Base-by-base conservation (phyloP, 441 rosid genomes). In the Theobroma grandiflorum region DNA sequence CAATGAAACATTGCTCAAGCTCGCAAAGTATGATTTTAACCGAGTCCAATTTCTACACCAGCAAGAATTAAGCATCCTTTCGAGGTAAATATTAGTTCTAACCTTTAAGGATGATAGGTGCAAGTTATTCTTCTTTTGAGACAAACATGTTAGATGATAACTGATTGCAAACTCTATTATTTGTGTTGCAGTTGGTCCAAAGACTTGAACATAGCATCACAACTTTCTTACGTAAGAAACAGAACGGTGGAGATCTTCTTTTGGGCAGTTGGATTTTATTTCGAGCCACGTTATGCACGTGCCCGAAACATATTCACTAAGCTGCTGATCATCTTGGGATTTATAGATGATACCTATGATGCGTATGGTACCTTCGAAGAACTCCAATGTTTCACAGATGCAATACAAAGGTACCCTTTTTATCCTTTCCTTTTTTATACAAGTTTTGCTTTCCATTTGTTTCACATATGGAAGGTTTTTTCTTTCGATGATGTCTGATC, bases 11-110 rank as follows among this genome's bases (percentile, higher is more conserved):
- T 1, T 81, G 3, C 70, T 86, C 9, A 75, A 79, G 8, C 81
- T 86, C 63, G 87, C 86, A 8, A 88, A 86, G 58, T 38, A 74
- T 47, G 90, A 88, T 83, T 82, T 84, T 59, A 83, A 84, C 47
- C 42, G 79, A 14, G 47, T 88, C 0, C 88, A 86, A 59, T 22
- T 6, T 8, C 15, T 68, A 6, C 78, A 86, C 31, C 87, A 83
- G 33, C 5, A 63, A 31, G 90, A 86, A 76, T 79, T 87, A 4
- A 49, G 33, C 62, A 45, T 6, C 35, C 66, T 88, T 15, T 3
- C 15, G 9, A 63, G 72, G 90, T 85, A 75, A 74, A 52, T 42
- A 47, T 8, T 66, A 42, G 8, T 42, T 42, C 8, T 2, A 8
- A 42, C 1, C 45, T 26, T 26, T 26, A 26, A 26, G 31, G 31